Evolutionary conservation across 164 flowering plant genomes (phyloP), one percentile per base, ranked within the genome.

Genomic region (Euptelea pleiosperma): DNA sequence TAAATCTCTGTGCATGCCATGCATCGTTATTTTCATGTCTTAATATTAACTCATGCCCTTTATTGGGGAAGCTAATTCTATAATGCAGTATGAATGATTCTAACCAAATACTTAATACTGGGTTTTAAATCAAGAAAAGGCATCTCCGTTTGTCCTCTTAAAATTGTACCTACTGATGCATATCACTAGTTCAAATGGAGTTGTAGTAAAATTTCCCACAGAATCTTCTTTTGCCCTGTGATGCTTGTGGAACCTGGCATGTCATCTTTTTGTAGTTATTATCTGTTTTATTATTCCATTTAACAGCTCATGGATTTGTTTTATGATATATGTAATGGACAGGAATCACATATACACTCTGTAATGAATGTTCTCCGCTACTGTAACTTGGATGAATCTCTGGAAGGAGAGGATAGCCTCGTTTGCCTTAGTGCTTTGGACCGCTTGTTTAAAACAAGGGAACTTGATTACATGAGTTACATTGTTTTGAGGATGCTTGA

Each of bases 341-440:
- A 94, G 99, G 99, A 94, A 68, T 94, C 99, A 3, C 99, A 94
- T 68, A 94, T 94, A 59, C 99, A 94, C 62, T 94, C 99, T 48
- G 73, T 94, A 47, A 85, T 94, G 96, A 94, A 94, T 79, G 97
- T 91, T 70, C 88, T 94, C 36, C 99, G 99, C 26, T 94, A 94
- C 74, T 91, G 99, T 68, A 86, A 94, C 76, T 69, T 91, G 82
- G 99, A 94, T 72, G 99, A 94, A 70, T 90, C 99, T 48, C 83
- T 86, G 58, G 85, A 81, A 65, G 95, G 77, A 67, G 97, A 94
- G 75, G 91, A 66, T 14, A 79, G 99, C 75, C 96, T 94, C 61
- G 79, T 94, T 41, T 88, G 83, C 63, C 74, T 66, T 43, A 82
- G 57, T 78, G 97, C 88, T 64, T 69, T 94, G 73, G 93, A 91